These are phyloP conservation scores for Cutaneotrichosporon arboriforme DNA, from an alignment of 1,284 basidiomycete genomes.

Conservation along the genomic window DNA sequence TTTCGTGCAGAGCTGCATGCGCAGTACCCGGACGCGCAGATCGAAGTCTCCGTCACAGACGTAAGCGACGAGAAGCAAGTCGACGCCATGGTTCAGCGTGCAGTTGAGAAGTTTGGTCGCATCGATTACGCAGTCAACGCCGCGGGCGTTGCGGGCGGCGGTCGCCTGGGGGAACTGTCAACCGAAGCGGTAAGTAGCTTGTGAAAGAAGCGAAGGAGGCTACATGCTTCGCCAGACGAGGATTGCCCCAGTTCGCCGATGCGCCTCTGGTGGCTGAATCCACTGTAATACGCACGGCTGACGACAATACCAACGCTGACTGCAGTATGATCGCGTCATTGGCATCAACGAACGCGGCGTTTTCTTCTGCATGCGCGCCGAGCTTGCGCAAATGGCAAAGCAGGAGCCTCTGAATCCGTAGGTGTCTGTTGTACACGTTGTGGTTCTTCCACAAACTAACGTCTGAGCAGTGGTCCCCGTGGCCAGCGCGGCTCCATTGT, in stretches of 20 bases:
- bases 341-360: slow-evolving; percentile 25
- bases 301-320: too few relatives aligned
- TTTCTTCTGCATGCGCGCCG: slow-evolving; percentile 18
- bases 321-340: slow-evolving; percentile 26
- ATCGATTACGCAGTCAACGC: slow-evolving; percentile 36
- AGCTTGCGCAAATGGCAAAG: slow-evolving; percentile 20
- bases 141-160: slow-evolving; percentile 26
- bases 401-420: slow-evolving; percentile 10
- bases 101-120: slow-evolving; percentile 23
- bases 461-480: slow-evolving; percentile 3
- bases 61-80: slow-evolving; percentile 14
- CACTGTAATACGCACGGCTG: too few relatives aligned
- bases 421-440: neutral
- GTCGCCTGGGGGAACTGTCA: slow-evolving; percentile 12
- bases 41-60: slow-evolving; percentile 10
- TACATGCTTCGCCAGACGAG: too few relatives aligned
- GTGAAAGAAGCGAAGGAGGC: too few relatives aligned
- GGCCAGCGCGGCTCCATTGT: slow-evolving; percentile 24
- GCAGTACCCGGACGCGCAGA: neutral
- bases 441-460: too few relatives aligned
- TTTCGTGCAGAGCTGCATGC: slow-evolving; percentile 1
- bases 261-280: too few relatives aligned
- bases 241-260: too few relatives aligned
- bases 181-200: slow-evolving; percentile 19
- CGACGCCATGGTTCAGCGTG: slow-evolving; percentile 6